Percentiles rank a stretch among this genome's conserved stretches.
Conservation (phyloP, 192 early-diverging fungal species). For the Chytriomyces hyalinus region DNA sequence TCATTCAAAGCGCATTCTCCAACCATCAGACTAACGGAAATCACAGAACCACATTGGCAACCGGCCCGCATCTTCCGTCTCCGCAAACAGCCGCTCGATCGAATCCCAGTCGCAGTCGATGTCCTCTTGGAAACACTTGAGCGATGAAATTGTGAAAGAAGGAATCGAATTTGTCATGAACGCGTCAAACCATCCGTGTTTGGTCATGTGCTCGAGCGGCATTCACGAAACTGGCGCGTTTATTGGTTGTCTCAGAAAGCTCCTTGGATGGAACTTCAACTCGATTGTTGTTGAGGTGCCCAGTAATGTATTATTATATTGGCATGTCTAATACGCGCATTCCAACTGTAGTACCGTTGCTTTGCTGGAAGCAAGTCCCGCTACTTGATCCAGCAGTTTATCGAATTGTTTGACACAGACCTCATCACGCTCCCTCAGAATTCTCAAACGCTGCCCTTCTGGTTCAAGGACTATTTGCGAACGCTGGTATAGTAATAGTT, state of each 20-base stretch:
- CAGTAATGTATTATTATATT: conserved; percentile 14
- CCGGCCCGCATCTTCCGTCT: conserved; percentile 4
- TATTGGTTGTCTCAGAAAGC: conserved; percentile 89
- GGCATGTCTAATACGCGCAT: conserved; percentile 23
- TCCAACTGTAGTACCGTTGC: conserved; percentile 71
- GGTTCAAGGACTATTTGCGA: conserved; percentile 68
- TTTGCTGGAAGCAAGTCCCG: conserved; percentile 88
- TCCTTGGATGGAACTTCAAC: conserved; percentile 97
- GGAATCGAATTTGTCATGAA: conserved; percentile 86
- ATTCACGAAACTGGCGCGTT: conserved; percentile 93
- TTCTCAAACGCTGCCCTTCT: conserved; percentile 61
- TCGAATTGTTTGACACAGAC: conserved; percentile 90
- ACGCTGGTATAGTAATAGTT: conserved; percentile 25
- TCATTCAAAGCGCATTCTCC: conserved; percentile 1
- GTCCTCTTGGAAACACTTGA: conserved; percentile 80
- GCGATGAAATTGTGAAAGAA: conserved; percentile 96
- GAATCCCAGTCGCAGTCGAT: not conserved
- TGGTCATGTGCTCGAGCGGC: conserved; percentile 93
- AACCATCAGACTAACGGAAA: not conserved
- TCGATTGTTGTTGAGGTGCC: conserved; percentile 90
- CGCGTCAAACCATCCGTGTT: conserved; percentile 79
- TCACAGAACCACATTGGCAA: conserved; percentile 41
- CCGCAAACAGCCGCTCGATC: not conserved
- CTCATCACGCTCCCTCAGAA: conserved; percentile 80
- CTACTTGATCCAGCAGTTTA: conserved; percentile 91